Evolutionary conservation across 2,329 filamentous ascomycete species (phyloP), one percentile per base, ranked within the genome.

Genomic region (Parastagonospora avenae): DNA sequence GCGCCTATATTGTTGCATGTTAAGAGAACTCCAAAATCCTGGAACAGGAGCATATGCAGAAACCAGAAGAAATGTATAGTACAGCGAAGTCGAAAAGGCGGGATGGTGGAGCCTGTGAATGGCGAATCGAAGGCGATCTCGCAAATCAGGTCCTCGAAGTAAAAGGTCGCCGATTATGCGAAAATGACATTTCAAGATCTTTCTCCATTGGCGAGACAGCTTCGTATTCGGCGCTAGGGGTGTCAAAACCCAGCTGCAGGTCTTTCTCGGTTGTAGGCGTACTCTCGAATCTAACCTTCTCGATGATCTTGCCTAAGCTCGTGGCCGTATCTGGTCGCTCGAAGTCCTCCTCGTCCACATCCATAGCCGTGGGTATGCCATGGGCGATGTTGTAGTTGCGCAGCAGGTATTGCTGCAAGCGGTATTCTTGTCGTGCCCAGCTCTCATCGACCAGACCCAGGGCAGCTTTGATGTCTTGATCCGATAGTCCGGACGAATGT

Each of bases 391-490:
- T 76, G 60, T 74, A 73, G 56, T 81, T 81, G 37, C 79, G 74
- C 36, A 76, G 67, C 7, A 81, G 68, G 50, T 79, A 80, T 49
- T 78, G 74, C 31, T 77, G 69, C 1, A 81, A 62, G 1, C 79
- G 73, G 50, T 76, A 77, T 47, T 76, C 75, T 58, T 81, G 79
- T 12, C 78, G 70, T 32, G 77, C 75, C 79, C 79, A 81, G 55
- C 78, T 79, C 50, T 81, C 79, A 30, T 77, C 74, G 0, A 81
- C 74, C 0, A 80, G 62, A 4, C 74, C 72, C 8, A 80, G 68
- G 0, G 79, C 79, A 6, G 77, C 78, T 51, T 78, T 77, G 41
- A 80, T 78, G 52, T 81, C 78, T 54, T 80, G 78, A n/a, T 79
- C 74, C 1, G 77, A 78, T 12, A 74, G 52, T 4, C 65, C 63